Evolutionary conservation across 2,329 filamentous ascomycete species (phyloP), one percentile per base, ranked within the genome.

Genomic region (Aspergillus candidus): DNA sequence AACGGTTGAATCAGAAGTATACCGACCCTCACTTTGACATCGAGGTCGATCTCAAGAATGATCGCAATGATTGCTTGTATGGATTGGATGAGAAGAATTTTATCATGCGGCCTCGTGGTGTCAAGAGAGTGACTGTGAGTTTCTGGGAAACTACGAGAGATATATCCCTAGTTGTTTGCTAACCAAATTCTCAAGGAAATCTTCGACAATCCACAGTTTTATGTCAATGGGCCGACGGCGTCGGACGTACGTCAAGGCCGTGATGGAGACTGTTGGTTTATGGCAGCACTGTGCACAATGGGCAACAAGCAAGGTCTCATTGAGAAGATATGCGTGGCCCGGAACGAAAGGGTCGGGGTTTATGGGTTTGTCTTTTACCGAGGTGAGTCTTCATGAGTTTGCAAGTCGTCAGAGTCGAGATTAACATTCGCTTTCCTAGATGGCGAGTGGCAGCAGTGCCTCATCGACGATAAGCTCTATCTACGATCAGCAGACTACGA

Each of bases 391-490:
- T 14, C 33, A 17, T 11, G 4, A 11, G 22, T 34, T 12, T 32
- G n/a, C 3, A 11, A 7, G 34, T 8, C 10, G 10, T 11, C 1
- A 12, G 3, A 34, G 10, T 12, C 27, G 4, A 33, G 3, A n/a
- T 33, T 51, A 11, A 49, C 40, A 33, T 14, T 12, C 10, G 8
- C 2, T 36, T 33, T 12, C 40, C 38, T 52, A 78, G 87, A 91
- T 54, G 88, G 88, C 41, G 87, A 93, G 66, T 95, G 88, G 89
- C 86, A 91, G 44, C 88, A 89, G 55, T 89, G 86, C 46, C 90
- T 95, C 49, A 82, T 95, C 47, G 89, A 95, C 59, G 89, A 95
- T 65, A 94, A 94, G 67, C 75, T 95, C 3, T 94, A 87, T 62
- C 77, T 94, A 13, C 86, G 83, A 47, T 87, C 86, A 2, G 84